Evolutionary conservation across 768 basidiomycete species (phyloP).

Genomic region (Leccinellum rugosiceps): DNA sequence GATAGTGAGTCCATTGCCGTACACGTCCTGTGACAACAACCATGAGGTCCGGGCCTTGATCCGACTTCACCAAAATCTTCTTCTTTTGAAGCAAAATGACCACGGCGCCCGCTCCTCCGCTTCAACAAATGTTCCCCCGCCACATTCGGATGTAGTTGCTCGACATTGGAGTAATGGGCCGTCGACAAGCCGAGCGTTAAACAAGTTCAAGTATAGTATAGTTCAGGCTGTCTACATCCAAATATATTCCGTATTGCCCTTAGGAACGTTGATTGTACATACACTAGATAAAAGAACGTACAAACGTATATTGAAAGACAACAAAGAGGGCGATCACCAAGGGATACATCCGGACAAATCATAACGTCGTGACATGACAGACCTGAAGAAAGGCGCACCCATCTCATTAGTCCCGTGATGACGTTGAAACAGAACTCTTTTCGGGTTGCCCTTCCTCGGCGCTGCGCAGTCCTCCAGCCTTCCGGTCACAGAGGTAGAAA

Average conservation of each 20-base stretch:
- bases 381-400: background rate
- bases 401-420: background rate
- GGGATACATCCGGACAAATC: background rate
- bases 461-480: conserved; percentile 34
- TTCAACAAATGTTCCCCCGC: background rate
- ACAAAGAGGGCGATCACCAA: background rate
- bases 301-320: background rate
- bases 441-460: conserved; percentile 37
- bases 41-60: background rate
- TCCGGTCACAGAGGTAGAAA: conserved; percentile 58
- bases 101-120: background rate
- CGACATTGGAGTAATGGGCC: background rate
- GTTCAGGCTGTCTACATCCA: too few species aligned
- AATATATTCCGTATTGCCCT: background rate
- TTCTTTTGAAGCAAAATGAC: background rate
- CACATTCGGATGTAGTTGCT: background rate
- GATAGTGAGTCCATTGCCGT: too few species aligned
- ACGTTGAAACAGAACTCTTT: conserved; percentile 7
- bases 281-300: background rate
- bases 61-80: background rate
- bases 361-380: background rate
- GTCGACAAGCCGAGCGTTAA: background rate
- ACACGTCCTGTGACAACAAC: too few species aligned
- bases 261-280: background rate
- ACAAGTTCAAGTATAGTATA: background rate